Conservation (phyloP, 2,329 filamentous ascomycete genomes). For the Pseudogymnoascus sp. region DNA sequence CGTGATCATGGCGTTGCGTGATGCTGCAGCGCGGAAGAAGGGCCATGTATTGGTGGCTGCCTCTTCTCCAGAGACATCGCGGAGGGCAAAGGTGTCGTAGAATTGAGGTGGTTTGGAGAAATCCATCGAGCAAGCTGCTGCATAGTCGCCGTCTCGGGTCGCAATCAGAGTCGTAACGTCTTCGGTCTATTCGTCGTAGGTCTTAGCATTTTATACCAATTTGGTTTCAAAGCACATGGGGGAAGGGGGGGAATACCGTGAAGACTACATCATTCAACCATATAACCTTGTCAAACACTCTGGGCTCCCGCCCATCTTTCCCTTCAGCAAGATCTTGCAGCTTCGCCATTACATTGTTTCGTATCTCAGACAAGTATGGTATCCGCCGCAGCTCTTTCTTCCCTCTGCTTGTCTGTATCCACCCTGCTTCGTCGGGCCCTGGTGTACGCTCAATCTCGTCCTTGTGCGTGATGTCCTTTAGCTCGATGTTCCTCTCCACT, state of each 20-base stretch:
- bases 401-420: slow-evolving; percentile 52
- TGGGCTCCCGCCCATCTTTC: slow-evolving; percentile 36
- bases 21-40: slow-evolving; percentile 44
- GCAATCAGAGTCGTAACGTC: slow-evolving; percentile 48
- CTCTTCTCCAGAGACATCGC: slow-evolving; percentile 44
- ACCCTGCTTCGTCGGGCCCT: slow-evolving; percentile 42
- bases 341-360: slow-evolving; percentile 57
- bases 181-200: slow-evolving; percentile 34
- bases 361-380: slow-evolving; percentile 55
- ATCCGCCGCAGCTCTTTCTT: slow-evolving; percentile 55
- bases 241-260: slow-evolving; percentile 35
- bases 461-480: slow-evolving; percentile 51
- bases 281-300: slow-evolving; percentile 45
- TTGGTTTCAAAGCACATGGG: background rate
- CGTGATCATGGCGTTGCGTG: slow-evolving; percentile 44
- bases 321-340: slow-evolving; percentile 38
- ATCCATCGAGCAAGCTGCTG: slow-evolving; percentile 54
- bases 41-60: slow-evolving; percentile 50
- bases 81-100: slow-evolving; percentile 56
- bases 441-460: slow-evolving; percentile 43
- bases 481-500: slow-evolving; percentile 46
- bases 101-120: slow-evolving; percentile 45
- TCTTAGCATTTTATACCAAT: background rate
- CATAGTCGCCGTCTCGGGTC: slow-evolving; percentile 51
- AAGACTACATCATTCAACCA: slow-evolving; percentile 60